Evolutionary conservation across 208 protist genomes (phyloP).

Genomic region (Trypanosoma cruzi): DNA sequence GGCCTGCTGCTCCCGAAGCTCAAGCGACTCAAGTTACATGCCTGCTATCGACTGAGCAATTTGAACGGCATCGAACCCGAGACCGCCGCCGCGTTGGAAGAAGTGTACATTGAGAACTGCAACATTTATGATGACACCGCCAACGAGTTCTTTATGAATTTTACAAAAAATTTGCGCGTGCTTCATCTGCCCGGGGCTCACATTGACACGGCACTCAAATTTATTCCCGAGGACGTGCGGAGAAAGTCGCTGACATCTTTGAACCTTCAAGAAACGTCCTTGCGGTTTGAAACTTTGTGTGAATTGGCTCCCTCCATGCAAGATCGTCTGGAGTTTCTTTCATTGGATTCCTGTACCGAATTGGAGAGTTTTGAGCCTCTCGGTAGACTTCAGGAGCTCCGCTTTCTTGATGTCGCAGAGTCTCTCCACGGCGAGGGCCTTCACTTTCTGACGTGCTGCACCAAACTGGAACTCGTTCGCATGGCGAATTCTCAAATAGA

Average conservation of each 20-base stretch:
- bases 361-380: slow-evolving; percentile 53
- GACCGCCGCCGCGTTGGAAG: slow-evolving; percentile 57
- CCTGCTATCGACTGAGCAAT: slow-evolving; percentile 67
- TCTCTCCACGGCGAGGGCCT: slow-evolving; percentile 53
- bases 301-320: slow-evolving; percentile 48
- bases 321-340: slow-evolving; percentile 64
- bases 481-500: slow-evolving; percentile 63
- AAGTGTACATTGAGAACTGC: slow-evolving; percentile 76
- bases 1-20: slow-evolving; percentile 61
- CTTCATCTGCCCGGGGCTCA: slow-evolving; percentile 60
- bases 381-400: slow-evolving; percentile 46
- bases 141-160: slow-evolving; percentile 56
- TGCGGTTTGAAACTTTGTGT: slow-evolving; percentile 63
- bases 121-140: slow-evolving; percentile 73
- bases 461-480: slow-evolving; percentile 71
- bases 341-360: slow-evolving; percentile 56
- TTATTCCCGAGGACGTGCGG: slow-evolving; percentile 42
- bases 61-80: slow-evolving; percentile 65
- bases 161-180: slow-evolving; percentile 48
- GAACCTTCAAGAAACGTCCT: slow-evolving; percentile 49
- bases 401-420: slow-evolving; percentile 80
- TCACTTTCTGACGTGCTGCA: slow-evolving; percentile 46
- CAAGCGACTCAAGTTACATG: slow-evolving; percentile 58
- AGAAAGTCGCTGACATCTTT: slow-evolving; percentile 40
- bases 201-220: slow-evolving; percentile 54